Base-by-base conservation (phyloP, 139 green algal species). In the Coelastrella sp. region DNA sequence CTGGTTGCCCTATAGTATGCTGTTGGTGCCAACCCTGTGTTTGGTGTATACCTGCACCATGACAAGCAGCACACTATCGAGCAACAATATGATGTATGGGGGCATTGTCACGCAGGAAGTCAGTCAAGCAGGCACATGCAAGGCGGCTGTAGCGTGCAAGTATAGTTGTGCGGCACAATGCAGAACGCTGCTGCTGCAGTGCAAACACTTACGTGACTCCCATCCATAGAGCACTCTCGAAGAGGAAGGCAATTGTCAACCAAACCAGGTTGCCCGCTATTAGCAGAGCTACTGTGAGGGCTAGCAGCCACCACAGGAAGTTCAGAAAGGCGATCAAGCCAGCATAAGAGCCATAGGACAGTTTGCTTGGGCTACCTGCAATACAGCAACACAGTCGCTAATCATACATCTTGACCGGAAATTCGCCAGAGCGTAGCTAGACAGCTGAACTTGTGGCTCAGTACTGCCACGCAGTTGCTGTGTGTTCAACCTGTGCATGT, bases 271-370 rank as follows among this genome's bases (percentile, higher is more conserved):
- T 74, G 20, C 3, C 78, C 7, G 87, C 87, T n/a, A 91, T 71
- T 59, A 87, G 7, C 54, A 91, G 64, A 2, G 65, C 56, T n/a
- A 86, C 79, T 19, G 59, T 47, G 20, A 91, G 59, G 20, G 87
- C 81, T 22, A 91, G 56, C 64, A 91, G 64, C 87, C 87, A 91
- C 64, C 66, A 71, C 0, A 16, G 64, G 64, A 91, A 91, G 87
- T 85, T 91, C 54, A 91, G 64, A 19, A 86, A 23, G 19, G 64
- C 64, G 0, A 85, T 80, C 19, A 91, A 16, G 79, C 76, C 79
- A 68, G 87, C 87, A 81, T 91, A 91, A 13, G 56, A 60, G 54
- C 87, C 77, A 16, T 91, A 91, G 3, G 87, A 91, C 64, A 91
- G 11, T 23, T 87, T 86, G 64, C 87, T 64, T 56, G 87, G 87